These are phyloP conservation scores for Debaryomyces castellii DNA, from an alignment of 805 yeast species.

Conservation along the genomic window DNA sequence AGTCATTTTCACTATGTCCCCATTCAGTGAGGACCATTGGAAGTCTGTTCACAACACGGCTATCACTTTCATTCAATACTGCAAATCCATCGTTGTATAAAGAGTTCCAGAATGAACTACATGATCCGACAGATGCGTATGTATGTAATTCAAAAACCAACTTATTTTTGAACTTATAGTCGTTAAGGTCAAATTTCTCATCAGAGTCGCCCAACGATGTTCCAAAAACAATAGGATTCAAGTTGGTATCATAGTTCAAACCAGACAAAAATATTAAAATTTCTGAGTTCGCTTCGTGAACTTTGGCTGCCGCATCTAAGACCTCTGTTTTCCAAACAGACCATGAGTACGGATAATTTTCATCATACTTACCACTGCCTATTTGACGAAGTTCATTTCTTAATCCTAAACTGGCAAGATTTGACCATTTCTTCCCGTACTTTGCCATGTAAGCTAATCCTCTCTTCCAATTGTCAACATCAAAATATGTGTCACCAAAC, in stretches of 20 bases:
- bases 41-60: not conserved
- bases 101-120: not conserved
- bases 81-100: not conserved
- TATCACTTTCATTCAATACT: not conserved
- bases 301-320: not conserved
- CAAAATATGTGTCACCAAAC: conserved; percentile 1
- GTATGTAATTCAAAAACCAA: not conserved
- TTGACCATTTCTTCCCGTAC: not conserved
- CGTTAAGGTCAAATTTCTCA: not conserved
- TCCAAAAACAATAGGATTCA: not conserved
- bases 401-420: not conserved
- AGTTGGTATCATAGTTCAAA: not conserved
- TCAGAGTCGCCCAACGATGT: not conserved
- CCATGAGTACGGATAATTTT: not conserved
- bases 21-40: not conserved
- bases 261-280: not conserved
- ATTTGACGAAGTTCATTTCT: not conserved
- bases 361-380: not conserved
- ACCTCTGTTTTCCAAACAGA: not conserved
- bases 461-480: not conserved
- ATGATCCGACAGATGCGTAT: not conserved
- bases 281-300: not conserved
- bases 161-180: not conserved
- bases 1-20: not conserved
- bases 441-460: not conserved